Conservation (phyloP, 2,329 filamentous ascomycete genomes). For the Colletotrichum spaethianum region DNA sequence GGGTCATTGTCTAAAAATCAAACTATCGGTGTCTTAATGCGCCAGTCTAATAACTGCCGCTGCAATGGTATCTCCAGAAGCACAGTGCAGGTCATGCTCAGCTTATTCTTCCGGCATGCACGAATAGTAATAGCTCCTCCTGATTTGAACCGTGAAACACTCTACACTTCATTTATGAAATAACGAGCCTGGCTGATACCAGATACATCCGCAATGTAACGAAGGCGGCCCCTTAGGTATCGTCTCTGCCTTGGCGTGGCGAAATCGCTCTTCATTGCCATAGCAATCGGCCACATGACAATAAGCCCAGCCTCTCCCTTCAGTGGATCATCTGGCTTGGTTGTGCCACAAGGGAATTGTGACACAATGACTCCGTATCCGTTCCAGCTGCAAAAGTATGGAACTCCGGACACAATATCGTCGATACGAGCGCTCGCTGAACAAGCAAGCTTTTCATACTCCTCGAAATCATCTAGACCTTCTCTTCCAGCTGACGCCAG, state of each 20-base stretch:
- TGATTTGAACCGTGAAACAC: fast-evolving
- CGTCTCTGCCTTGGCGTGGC: slow-evolving; percentile 41
- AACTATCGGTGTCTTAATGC: background rate
- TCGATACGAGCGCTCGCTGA: slow-evolving; percentile 32
- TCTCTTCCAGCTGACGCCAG: slow-evolving; percentile 35
- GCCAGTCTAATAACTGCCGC: background rate
- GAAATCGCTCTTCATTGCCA: slow-evolving; percentile 43
- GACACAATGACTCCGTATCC: slow-evolving; percentile 37
- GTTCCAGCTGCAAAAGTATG: slow-evolving; percentile 45
- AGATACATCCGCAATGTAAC: slow-evolving; percentile 43
- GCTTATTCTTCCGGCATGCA: background rate
- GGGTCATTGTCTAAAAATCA: background rate
- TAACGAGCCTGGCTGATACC: slow-evolving; percentile 43
- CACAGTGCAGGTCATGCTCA: background rate
- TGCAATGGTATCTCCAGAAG: background rate
- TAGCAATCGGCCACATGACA: slow-evolving; percentile 42
- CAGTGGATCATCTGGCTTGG: slow-evolving; percentile 31
- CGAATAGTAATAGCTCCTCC: background rate
- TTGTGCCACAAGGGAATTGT: slow-evolving; percentile 41
- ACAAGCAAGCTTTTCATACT: slow-evolving; percentile 34
- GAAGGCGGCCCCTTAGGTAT: slow-evolving; percentile 41
- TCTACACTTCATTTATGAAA: slow-evolving; percentile 40
- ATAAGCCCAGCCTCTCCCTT: slow-evolving; percentile 44
- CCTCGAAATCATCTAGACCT: slow-evolving; percentile 15
- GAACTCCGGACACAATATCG: slow-evolving; percentile 41